A percentile compares a stretch with the other conserved stretches of the same genome.
Evolutionary conservation across 2,329 filamentous ascomycete genomes (phyloP).

Genomic region (Herpomyces periplanetae): DNA sequence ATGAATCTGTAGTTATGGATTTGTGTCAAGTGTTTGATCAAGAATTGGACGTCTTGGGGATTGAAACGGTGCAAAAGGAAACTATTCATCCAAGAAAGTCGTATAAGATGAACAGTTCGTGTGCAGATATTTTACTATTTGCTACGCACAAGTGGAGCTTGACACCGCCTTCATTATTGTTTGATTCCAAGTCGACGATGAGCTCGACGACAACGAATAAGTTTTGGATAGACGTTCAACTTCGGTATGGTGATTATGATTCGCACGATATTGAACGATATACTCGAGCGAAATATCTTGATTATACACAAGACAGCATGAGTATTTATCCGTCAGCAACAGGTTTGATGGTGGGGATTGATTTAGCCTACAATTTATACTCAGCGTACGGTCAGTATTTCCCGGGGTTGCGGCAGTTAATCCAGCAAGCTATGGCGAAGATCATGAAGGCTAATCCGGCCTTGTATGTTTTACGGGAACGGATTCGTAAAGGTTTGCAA

Average conservation of each 20-base stretch:
- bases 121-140: slow-evolving; percentile 81
- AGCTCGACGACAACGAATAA: slow-evolving; percentile 86
- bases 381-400: slow-evolving; percentile 97
- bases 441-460: slow-evolving; percentile 98
- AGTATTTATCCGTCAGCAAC: slow-evolving; percentile 93
- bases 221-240: slow-evolving; percentile 91
- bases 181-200: slow-evolving; percentile 83
- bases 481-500: slow-evolving; percentile 90
- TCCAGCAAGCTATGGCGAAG: slow-evolving; percentile 97
- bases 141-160: slow-evolving; percentile 98
- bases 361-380: slow-evolving; percentile 90
- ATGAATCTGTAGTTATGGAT: slow-evolving; percentile 96
- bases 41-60: slow-evolving; percentile 69
- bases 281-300: slow-evolving; percentile 81
- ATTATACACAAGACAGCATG: slow-evolving; percentile 95
- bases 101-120: slow-evolving; percentile 99
- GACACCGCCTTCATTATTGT: slow-evolving; percentile 57
- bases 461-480: slow-evolving; percentile 73
- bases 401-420: slow-evolving; percentile 66
- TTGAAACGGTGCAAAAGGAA: slow-evolving; percentile 93
- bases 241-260: slow-evolving; percentile 90
- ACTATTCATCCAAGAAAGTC: slow-evolving; percentile 96
- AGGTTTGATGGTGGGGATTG: slow-evolving; percentile 85
- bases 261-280: slow-evolving; percentile 96
- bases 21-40: slow-evolving; percentile 93